Conservation (phyloP, 176 grass and related monocot genomes). For the Elymus sibiricus region DNA sequence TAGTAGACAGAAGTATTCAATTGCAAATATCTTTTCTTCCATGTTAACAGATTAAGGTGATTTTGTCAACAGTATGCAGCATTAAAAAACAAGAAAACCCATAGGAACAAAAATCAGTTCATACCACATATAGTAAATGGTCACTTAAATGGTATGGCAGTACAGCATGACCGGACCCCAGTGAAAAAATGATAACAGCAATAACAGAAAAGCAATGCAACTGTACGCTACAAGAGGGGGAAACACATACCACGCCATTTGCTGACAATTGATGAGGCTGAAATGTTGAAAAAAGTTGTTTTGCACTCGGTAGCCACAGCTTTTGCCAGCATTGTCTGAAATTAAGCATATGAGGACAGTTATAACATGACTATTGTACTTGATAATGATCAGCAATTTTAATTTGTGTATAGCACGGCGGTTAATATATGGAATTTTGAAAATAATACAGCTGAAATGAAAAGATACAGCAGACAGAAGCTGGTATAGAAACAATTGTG, state of each 20-base stretch:
- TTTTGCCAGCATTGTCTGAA: conserved; percentile 98
- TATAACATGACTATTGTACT: background rate
- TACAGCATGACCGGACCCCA: background rate
- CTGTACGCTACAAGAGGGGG: conserved; percentile 1
- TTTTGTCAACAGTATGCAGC: background rate
- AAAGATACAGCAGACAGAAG: background rate
- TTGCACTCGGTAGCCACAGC: conserved; percentile 97
- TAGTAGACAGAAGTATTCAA: background rate
- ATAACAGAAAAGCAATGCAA: conserved; percentile 5
- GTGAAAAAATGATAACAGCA: background rate
- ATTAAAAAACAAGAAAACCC: background rate
- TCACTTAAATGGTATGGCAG: background rate
- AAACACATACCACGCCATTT: conserved; percentile 78
- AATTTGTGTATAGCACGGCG: conserved; percentile 5
- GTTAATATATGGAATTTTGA: background rate
- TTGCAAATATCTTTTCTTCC: background rate
- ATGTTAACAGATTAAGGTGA: background rate
- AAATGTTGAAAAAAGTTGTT: conserved; percentile 98
- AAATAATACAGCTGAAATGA: background rate
- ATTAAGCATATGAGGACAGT: conserved; percentile 19
- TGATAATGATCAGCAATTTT: conserved; percentile 2
- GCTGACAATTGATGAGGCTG: conserved; percentile 91
- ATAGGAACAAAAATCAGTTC: background rate
- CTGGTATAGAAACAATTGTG: background rate
- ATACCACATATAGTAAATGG: background rate